phyloP scores from a whole-genome alignment of 352 stramenopile species.

The Globisporangium solare region DNA sequence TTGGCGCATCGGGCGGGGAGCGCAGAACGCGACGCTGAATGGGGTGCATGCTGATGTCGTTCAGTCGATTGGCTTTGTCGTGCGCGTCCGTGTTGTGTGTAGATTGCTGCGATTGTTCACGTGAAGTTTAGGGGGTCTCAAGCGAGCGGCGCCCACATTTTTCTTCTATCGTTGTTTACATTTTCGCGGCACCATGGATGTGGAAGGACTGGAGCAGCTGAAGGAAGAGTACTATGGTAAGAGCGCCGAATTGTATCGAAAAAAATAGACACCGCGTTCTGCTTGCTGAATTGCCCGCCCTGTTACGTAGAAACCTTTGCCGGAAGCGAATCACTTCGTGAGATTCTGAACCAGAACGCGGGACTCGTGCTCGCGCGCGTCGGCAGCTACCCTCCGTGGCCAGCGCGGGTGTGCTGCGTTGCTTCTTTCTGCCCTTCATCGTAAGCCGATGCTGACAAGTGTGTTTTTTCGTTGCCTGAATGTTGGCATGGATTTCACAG shows the following conservation, averaged over 20 bases:
- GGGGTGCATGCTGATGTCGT: too few relatives aligned
- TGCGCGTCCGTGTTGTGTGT: too few relatives aligned
- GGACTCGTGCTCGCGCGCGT: constrained; percentile 76
- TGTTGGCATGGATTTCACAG: constrained; percentile 26
- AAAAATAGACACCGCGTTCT: not conserved
- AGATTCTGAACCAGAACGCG: constrained; percentile 70
- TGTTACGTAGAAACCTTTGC: constrained; percentile 45
- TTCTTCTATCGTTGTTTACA: too few relatives aligned
- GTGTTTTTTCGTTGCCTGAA: constrained; percentile 2
- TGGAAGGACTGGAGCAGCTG: constrained; percentile 30
- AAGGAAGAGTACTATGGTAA: constrained; percentile 57
- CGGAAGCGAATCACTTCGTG: constrained; percentile 52
- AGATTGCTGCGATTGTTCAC: too few relatives aligned
- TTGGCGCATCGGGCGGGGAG: too few relatives aligned
- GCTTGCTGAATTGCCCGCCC: not conserved
- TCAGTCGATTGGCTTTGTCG: too few relatives aligned
- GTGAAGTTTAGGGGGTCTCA: too few relatives aligned
- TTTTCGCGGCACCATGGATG: constrained; percentile 22
- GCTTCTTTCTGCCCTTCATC: not conserved
- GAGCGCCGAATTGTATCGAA: not conserved
- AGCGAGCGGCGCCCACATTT: too few relatives aligned
- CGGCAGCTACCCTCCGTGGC: constrained; percentile 79
- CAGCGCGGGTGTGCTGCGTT: constrained; percentile 48
- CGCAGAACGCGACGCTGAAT: too few relatives aligned
- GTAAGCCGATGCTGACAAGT: not conserved